These are phyloP conservation scores for Fusarium heterosporum DNA, from an alignment of 2,329 filamentous ascomycete genomes.

Conservation along the genomic window DNA sequence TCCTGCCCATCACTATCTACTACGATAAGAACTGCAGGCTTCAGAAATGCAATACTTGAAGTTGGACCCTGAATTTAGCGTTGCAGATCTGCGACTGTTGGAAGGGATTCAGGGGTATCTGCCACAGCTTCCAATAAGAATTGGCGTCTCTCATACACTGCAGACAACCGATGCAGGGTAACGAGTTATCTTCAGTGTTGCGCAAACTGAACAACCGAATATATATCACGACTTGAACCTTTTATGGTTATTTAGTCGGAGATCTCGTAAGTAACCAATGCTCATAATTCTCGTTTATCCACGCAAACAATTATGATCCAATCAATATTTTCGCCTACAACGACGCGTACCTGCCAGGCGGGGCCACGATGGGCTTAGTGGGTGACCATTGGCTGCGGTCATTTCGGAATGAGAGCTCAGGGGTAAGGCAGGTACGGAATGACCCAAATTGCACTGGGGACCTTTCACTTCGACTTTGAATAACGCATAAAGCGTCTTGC, in stretches of 20 bases:
- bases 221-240: neutral
- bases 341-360: slow-evolving; percentile 28
- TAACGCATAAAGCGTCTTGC: slow-evolving; percentile 24
- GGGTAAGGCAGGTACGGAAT: slow-evolving; percentile 30
- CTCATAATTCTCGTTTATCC: slow-evolving; percentile 9
- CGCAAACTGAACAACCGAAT: neutral
- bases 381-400: slow-evolving; percentile 12
- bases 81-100: slow-evolving; percentile 31
- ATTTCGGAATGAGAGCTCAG: slow-evolving; percentile 24
- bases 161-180: neutral
- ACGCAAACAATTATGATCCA: slow-evolving; percentile 17
- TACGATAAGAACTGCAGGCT: neutral
- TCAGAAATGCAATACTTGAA: neutral
- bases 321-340: slow-evolving; percentile 32
- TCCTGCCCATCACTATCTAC: neutral
- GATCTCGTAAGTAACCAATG: slow-evolving; percentile 6
- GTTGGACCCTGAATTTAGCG: slow-evolving; percentile 40
- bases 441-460: slow-evolving; percentile 32
- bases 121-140: slow-evolving; percentile 18
- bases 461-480: slow-evolving; percentile 15
- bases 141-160: slow-evolving; percentile 11
- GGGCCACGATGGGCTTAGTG: slow-evolving; percentile 11
- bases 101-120: slow-evolving; percentile 31
- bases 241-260: neutral
- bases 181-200: neutral